Evolutionary conservation across 1,284 basidiomycete genomes (phyloP).

Genomic region (Ustilago xerochloae): DNA sequence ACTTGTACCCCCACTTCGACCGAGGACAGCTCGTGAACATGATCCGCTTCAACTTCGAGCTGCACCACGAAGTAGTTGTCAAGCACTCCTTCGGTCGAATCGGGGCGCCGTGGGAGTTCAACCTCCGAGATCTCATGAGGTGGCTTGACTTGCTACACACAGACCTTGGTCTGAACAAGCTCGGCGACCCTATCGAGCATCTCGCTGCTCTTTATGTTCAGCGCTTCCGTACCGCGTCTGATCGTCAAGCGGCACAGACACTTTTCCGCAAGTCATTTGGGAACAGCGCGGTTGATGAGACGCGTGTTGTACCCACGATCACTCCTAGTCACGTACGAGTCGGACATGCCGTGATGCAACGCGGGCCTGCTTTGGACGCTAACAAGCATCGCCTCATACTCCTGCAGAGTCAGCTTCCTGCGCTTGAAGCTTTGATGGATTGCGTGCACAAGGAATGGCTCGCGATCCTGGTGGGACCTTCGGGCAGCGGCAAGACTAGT

Average conservation of each 20-base stretch:
- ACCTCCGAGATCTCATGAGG: slow-evolving; percentile 91
- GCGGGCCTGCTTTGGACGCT: slow-evolving; percentile 64
- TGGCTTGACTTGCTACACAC: slow-evolving; percentile 75
- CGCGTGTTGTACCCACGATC: slow-evolving; percentile 70
- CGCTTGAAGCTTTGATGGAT: slow-evolving; percentile 80
- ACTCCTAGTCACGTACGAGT: slow-evolving; percentile 75
- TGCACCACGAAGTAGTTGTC: slow-evolving; percentile 79
- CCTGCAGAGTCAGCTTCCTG: slow-evolving; percentile 76
- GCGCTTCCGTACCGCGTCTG: slow-evolving; percentile 81
- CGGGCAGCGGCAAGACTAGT: slow-evolving; percentile 82
- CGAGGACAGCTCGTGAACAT: slow-evolving; percentile 75
- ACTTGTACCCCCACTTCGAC: slow-evolving; percentile 77
- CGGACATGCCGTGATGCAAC: slow-evolving; percentile 75
- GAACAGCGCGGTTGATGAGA: slow-evolving; percentile 61
- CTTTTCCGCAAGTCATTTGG: slow-evolving; percentile 77
- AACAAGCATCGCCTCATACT: slow-evolving; percentile 69
- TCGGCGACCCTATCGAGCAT: slow-evolving; percentile 65
- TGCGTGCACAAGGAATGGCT: slow-evolving; percentile 86
- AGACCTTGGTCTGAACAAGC: slow-evolving; percentile 73
- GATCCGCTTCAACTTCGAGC: slow-evolving; percentile 81
- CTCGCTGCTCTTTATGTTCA: slow-evolving; percentile 75
- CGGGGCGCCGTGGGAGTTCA: slow-evolving; percentile 98
- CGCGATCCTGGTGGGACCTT: slow-evolving; percentile 83
- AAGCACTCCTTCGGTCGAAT: slow-evolving; percentile 80
- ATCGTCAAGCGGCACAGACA: slow-evolving; percentile 75